Evolutionary conservation across 495 filamentous ascomycete species (phyloP), one percentile per base, ranked within the genome.

Genomic region (Penicillium flavigenum): DNA sequence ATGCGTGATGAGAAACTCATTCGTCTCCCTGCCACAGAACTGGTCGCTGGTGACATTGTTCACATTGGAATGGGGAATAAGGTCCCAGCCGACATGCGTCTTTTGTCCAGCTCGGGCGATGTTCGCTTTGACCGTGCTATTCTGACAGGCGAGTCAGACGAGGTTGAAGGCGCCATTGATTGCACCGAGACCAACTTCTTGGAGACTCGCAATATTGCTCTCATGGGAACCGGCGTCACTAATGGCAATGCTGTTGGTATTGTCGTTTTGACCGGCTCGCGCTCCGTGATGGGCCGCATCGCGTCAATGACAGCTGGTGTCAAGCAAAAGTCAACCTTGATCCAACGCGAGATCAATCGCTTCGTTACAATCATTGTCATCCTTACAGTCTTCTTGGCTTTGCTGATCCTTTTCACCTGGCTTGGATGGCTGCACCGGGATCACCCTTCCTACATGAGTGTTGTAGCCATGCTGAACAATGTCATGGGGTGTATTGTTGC

Each of bases 91-190:
- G 88, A 91, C 64, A 76, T 90, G 52, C 81, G 88, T 24, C 82
- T 91, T 57, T 59, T 87, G 10, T 74, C 85, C 27, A 81, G 80
- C 39, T 87, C 84, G 0, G 80, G 79, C 0, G 88, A 91, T 71
- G 78, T 83, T 22, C 85, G 84, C 59, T 87, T 92, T 63, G 88
- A 92, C 62, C 79, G 88, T 20, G 81, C 85, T 1, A 85, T 92
- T 43, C 72, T 91, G 5, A 92, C 87, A 6, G 87, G 85, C 31
- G 86, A 89, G 72, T 83, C 86, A 5, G 73, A 82, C 20, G 85
- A 86, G 36, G 69, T 89, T 17, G 73, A 76, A 8, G 87, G 83
- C 5, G 74, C 81, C 3, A 79, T 83, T 9, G 79, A 89, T 4
- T 75, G 70, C 8, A 87, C 83, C 0, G 86, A 90, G 48, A 70